Conservation (phyloP, 495 filamentous ascomycete species). For the Penicillium ochrochloron region DNA sequence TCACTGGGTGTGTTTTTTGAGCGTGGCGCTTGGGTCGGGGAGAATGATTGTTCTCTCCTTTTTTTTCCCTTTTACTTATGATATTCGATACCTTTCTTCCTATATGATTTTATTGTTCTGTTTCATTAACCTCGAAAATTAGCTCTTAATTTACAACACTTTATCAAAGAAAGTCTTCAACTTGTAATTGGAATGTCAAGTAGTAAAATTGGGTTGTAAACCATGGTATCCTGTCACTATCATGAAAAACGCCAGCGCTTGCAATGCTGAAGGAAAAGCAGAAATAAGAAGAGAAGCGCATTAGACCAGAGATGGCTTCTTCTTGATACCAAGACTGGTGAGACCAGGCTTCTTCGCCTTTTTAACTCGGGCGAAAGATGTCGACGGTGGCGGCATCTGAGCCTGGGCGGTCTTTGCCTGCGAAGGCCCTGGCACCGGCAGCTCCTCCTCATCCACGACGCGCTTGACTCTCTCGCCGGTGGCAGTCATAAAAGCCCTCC, state of each 20-base stretch:
- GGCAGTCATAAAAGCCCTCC: conserved; percentile 73
- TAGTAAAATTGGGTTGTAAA: neutral
- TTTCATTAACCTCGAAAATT: conserved; percentile 12
- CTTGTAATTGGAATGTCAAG: neutral
- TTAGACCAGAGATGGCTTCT: conserved; percentile 66
- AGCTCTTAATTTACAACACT: conserved; percentile 20
- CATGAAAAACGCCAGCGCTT: conserved; percentile 24
- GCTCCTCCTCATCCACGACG: conserved; percentile 52
- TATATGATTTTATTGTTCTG: conserved; percentile 29
- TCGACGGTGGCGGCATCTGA: conserved; percentile 56
- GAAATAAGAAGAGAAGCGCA: neutral
- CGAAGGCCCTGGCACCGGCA: conserved; percentile 32
- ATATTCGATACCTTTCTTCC: conserved; percentile 36
- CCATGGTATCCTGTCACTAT: conserved; percentile 2
- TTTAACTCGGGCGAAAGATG: conserved; percentile 74
- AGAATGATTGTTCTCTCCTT: conserved; percentile 10
- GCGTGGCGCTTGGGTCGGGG: conserved; percentile 41
- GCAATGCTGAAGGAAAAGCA: conserved; percentile 9
- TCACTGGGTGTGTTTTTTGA: conserved; percentile 27
- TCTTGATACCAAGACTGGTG: conserved; percentile 85
- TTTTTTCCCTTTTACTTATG: conserved; percentile 11
- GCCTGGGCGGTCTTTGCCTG: conserved; percentile 30
- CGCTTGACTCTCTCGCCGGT: conserved; percentile 58
- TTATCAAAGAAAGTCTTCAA: conserved; percentile 7
- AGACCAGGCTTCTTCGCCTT: conserved; percentile 83